phyloP scores from a whole-genome alignment of 306 rosid species.

The Ormosia semicastrata region DNA sequence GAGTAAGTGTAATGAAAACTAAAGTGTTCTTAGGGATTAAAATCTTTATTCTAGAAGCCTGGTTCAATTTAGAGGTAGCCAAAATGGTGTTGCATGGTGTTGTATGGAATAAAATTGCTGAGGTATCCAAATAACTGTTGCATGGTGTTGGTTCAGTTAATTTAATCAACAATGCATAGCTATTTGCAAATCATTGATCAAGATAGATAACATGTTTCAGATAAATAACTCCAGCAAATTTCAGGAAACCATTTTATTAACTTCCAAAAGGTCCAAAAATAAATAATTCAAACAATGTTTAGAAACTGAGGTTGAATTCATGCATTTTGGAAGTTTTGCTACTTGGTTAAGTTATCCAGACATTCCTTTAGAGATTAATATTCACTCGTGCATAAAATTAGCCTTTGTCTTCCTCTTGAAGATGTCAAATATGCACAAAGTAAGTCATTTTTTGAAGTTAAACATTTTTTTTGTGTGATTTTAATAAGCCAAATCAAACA shows the following conservation, averaged over 20 bases:
- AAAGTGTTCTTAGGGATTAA: not conserved
- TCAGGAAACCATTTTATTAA: not conserved
- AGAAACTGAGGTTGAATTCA: not conserved
- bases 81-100: not conserved
- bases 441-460: not conserved
- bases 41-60: not conserved
- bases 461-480: not conserved
- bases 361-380: not conserved
- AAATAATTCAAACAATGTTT: not conserved
- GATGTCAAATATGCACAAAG: slow-evolving; percentile 15
- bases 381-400: not conserved
- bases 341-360: not conserved
- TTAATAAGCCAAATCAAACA: not conserved
- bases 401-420: not conserved
- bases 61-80: not conserved
- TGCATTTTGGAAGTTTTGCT: not conserved
- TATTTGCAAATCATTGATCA: not conserved
- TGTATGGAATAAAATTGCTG: not conserved
- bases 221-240: not conserved
- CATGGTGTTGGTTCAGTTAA: not conserved
- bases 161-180: not conserved
- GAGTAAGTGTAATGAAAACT: not conserved
- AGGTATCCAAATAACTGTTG: too few relatives aligned
- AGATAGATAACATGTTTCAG: not conserved
- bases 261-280: not conserved